These are phyloP conservation scores for Bremia lactucae DNA, from an alignment of 352 stramenopile genomes.

Conservation along the genomic window DNA sequence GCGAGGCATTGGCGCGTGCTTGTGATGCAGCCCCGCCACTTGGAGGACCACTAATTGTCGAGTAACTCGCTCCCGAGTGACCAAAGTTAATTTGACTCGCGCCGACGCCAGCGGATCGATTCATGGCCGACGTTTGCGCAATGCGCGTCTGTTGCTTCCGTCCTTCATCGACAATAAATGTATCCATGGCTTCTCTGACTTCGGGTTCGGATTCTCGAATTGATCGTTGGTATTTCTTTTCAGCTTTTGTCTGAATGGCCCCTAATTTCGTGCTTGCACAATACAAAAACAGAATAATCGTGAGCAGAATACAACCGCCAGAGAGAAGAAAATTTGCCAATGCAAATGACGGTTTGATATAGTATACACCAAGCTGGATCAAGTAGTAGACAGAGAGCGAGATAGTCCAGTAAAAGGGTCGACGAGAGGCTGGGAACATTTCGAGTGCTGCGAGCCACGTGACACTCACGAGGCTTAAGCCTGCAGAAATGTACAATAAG, in stretches of 20 bases:
- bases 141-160: conserved; percentile 58
- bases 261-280: conserved; percentile 74
- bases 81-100: conserved; percentile 20
- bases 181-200: conserved; percentile 13
- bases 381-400: conserved; percentile 61
- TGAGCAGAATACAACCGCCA: conserved; percentile 31
- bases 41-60: conserved; percentile 6
- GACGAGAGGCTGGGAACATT: conserved; percentile 64
- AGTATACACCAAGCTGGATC: conserved; percentile 44
- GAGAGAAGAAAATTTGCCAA: conserved; percentile 47
- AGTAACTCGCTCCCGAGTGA: conserved; percentile 2
- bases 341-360: conserved; percentile 49
- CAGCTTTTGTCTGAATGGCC: conserved; percentile 77
- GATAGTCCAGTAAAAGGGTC: conserved; percentile 52
- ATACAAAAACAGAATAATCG: conserved; percentile 54
- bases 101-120: conserved; percentile 16
- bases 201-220: conserved; percentile 29
- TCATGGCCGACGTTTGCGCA: conserved; percentile 30
- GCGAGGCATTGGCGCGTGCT: conserved; percentile 16
- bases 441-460: conserved; percentile 69
- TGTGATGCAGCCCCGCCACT: conserved; percentile 16
- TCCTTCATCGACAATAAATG: conserved; percentile 25
- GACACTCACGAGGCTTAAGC: conserved; percentile 60
- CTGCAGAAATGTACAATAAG: conserved; percentile 52
- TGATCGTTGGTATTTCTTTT: conserved; percentile 60